Conservation (phyloP, 108 stramenopile species). For the Nitzschia inconspicua region DNA sequence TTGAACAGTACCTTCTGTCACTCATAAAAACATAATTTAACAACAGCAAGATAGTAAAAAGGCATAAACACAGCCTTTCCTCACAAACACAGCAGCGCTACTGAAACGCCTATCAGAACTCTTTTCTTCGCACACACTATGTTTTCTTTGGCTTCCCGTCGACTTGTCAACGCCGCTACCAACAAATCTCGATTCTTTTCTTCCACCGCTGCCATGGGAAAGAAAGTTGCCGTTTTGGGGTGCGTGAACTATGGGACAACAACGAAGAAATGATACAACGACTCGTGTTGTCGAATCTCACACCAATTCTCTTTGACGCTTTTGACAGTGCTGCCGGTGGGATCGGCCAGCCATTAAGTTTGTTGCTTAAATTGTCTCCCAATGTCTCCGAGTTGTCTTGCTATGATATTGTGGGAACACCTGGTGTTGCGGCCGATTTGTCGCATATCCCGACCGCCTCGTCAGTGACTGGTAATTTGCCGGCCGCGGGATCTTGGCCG, state of each 20-base stretch:
- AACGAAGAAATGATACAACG: no score
- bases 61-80: no score
- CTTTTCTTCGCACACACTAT: conserved; percentile 1
- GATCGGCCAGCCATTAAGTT: conserved; percentile 97
- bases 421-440: conserved; percentile 98
- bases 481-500: conserved; percentile 73
- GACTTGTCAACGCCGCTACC: neutral
- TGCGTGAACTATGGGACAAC: no score
- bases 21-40: no score
- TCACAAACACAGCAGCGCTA: no score
- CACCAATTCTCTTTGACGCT: no score
- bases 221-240: conserved; percentile 91
- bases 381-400: conserved; percentile 78
- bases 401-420: conserved; percentile 92
- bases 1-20: no score
- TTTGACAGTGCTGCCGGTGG: conserved; percentile 97
- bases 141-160: conserved; percentile 16
- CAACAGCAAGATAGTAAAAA: no score
- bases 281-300: no score
- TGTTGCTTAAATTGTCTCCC: conserved; percentile 93
- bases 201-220: conserved; percentile 45
- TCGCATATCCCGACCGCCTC: conserved; percentile 43
- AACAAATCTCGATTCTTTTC: conserved; percentile 27
- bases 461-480: conserved; percentile 60
- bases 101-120: no score